These are phyloP conservation scores for Rhodotorula sp. DNA, from an alignment of 1,284 basidiomycete species.

Conservation along the genomic window DNA sequence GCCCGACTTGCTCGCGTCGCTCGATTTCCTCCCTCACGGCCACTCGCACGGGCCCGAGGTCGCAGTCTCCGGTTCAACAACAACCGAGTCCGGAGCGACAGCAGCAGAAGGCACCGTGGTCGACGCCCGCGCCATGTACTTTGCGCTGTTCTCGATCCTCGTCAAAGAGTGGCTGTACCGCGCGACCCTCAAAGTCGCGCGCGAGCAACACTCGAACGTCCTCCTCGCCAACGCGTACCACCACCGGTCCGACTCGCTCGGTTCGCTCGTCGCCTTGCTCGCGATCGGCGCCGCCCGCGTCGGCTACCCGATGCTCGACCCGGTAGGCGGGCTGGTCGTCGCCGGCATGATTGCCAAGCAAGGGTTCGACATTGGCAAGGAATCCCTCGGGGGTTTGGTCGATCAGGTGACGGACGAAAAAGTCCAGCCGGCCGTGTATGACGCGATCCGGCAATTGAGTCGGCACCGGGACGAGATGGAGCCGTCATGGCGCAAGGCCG, in stretches of 20 bases:
- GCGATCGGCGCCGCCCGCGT: slow-evolving; percentile 86
- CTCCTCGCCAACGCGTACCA: slow-evolving; percentile 88
- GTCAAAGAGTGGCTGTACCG: slow-evolving; percentile 93
- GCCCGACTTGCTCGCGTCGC: slow-evolving; percentile 49
- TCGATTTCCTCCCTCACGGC: slow-evolving; percentile 42
- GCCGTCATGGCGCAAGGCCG: background rate
- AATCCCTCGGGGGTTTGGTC: slow-evolving; percentile 58
- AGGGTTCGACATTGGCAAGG: slow-evolving; percentile 68
- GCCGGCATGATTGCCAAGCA: slow-evolving; percentile 85
- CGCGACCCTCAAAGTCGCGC: slow-evolving; percentile 71
- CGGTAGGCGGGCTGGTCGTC: slow-evolving; percentile 87
- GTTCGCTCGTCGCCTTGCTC: slow-evolving; percentile 78
- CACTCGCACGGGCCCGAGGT: slow-evolving; percentile 43
- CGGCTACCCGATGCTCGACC: slow-evolving; percentile 80
- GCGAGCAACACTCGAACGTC: slow-evolving; percentile 85
- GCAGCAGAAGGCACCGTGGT: slow-evolving; percentile 51
- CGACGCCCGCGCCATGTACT: slow-evolving; percentile 96
- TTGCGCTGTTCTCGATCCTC: slow-evolving; percentile 75
- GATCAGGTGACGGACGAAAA: slow-evolving; percentile 11
- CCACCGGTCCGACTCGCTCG: slow-evolving; percentile 92
- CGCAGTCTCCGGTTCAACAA: too few species aligned
- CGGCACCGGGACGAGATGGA: background rate
- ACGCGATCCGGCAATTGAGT: slow-evolving; percentile 4
- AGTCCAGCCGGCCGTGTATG: slow-evolving; percentile 1
- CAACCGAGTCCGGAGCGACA: background rate